phyloP scores from a whole-genome alignment of 768 basidiomycete genomes.

The Suillus cothurnatus region DNA sequence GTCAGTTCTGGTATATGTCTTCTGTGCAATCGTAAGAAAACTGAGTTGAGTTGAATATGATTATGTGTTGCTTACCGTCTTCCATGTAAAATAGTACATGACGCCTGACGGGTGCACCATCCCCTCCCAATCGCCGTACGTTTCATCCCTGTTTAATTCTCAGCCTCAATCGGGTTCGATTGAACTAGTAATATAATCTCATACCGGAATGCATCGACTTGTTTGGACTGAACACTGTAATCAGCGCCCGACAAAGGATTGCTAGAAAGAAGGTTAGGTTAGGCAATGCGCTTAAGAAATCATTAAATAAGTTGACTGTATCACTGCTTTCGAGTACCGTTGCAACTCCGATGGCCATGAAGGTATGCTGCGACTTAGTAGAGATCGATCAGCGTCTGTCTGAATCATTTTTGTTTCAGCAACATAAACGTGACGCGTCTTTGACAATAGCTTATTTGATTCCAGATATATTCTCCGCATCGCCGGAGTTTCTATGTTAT shows the following conservation, averaged over 20 bases:
- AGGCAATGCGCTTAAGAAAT: background rate
- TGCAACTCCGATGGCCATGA: background rate
- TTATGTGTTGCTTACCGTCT: background rate
- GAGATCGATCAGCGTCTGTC: background rate
- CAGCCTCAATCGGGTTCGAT: background rate
- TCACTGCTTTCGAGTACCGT: background rate
- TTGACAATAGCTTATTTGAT: no score
- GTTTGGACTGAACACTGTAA: background rate
- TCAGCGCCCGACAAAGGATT: background rate
- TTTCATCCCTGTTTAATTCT: background rate
- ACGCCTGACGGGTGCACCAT: background rate
- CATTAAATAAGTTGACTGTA: background rate
- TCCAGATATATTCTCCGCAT: no score
- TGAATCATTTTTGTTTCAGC: background rate
- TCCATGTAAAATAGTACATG: background rate
- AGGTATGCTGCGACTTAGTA: background rate
- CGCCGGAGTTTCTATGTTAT: no score
- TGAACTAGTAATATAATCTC: background rate
- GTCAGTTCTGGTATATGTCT: background rate
- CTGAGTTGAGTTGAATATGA: background rate
- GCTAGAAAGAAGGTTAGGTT: background rate
- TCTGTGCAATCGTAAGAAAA: background rate
- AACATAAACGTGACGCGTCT: no score
- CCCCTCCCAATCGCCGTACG: background rate
- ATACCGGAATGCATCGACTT: background rate